phyloP scores from a whole-genome alignment of 768 basidiomycete genomes.

The Boletales sp. region DNA sequence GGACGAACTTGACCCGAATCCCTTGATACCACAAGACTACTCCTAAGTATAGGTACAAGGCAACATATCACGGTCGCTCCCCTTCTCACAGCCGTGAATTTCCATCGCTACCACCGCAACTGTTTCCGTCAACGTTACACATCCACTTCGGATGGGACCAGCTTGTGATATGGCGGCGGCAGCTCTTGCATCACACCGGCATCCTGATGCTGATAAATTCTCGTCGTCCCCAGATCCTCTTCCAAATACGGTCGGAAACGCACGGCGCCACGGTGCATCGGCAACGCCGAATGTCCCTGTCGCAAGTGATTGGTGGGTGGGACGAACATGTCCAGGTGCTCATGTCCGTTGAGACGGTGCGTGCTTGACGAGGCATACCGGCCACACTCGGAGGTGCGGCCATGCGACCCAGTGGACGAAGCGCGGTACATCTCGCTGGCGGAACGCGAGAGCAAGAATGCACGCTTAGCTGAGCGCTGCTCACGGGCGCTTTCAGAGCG shows the following conservation, averaged over 20 bases:
- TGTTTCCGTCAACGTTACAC: not conserved
- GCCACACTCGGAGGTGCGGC: not conserved
- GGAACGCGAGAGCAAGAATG: slow-evolving; percentile 17
- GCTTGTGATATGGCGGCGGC: slow-evolving; percentile 26
- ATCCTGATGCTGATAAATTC: slow-evolving; percentile 18
- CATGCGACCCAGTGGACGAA: not conserved
- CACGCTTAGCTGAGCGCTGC: slow-evolving; percentile 10
- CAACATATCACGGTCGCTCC: too few relatives aligned
- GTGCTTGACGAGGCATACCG: not conserved
- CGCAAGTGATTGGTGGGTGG: slow-evolving; percentile 14
- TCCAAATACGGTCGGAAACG: not conserved
- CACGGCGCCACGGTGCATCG: not conserved
- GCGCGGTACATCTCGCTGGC: slow-evolving; percentile 22
- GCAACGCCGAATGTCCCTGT: slow-evolving; percentile 19
- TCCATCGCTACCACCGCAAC: not conserved
- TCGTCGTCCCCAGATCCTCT: not conserved
- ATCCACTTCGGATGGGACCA: not conserved
- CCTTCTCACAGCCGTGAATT: not conserved
- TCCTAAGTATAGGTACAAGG: too few relatives aligned
- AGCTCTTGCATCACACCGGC: slow-evolving; percentile 16
- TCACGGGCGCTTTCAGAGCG: slow-evolving; percentile 3
- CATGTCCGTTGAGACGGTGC: not conserved
- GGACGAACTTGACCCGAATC: not conserved
- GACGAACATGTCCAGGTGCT: not conserved
- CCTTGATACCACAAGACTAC: not conserved